These are phyloP conservation scores for Fusarium heterosporum DNA, from an alignment of 2,329 filamentous ascomycete genomes.

Conservation along the genomic window DNA sequence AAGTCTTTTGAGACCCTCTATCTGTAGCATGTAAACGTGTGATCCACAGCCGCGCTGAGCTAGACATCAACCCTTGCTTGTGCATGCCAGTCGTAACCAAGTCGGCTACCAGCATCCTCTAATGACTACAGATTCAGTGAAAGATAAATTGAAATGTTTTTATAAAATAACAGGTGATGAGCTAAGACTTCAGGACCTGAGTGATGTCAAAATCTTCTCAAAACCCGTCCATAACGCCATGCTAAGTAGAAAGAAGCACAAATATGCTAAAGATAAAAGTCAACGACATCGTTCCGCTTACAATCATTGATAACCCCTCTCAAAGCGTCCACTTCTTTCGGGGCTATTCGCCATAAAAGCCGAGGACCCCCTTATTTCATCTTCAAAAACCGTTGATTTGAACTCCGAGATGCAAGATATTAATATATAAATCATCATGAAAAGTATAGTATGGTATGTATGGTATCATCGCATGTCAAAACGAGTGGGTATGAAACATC, in stretches of 20 bases:
- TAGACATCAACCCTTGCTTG: too few relatives aligned
- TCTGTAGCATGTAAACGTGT: too few relatives aligned
- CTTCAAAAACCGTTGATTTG: conserved; percentile 7
- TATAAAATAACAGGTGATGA: neutral
- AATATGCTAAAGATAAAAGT: conserved; percentile 8
- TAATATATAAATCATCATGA: conserved; percentile 44
- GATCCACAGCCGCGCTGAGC: too few relatives aligned
- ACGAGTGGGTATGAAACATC: conserved; percentile 50
- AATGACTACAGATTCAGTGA: too few relatives aligned
- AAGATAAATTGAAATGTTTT: neutral
- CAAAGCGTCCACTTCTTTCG: conserved; percentile 3
- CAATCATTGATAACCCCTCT: neutral
- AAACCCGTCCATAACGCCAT: conserved; percentile 30
- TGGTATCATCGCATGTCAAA: conserved; percentile 49
- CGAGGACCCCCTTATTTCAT: conserved; percentile 11
- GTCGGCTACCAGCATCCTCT: too few relatives aligned
- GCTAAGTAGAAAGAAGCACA: conserved; percentile 26
- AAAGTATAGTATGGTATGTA: conserved; percentile 32
- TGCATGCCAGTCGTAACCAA: too few relatives aligned
- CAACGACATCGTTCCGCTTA: conserved; percentile 7
- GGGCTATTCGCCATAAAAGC: conserved; percentile 5
- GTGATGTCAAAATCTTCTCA: conserved; percentile 6
- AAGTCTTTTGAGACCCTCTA: too few relatives aligned
- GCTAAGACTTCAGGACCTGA: neutral
- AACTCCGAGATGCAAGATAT: conserved; percentile 40